Evolutionary conservation across 176 grass and related monocot species (phyloP).

Genomic region (Pontederia crassipes): DNA sequence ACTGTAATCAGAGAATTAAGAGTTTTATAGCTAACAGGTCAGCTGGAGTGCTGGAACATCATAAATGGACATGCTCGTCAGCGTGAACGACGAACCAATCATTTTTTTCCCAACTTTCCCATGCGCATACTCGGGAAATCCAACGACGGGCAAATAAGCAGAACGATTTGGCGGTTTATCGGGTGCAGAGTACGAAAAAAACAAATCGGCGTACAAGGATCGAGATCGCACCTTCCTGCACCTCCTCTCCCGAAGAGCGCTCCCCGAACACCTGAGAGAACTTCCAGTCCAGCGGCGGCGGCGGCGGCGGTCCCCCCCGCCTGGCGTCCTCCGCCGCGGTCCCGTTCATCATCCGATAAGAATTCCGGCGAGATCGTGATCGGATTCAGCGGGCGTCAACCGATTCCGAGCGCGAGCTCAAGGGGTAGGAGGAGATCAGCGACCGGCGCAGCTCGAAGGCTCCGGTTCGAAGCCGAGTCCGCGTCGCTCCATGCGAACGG

Average conservation of each 20-base stretch:
- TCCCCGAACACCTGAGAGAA: too few species aligned
- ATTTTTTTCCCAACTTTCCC: too few species aligned
- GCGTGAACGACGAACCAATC: too few species aligned
- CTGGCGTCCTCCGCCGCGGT: neutral
- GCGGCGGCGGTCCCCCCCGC: neutral
- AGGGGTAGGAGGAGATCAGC: too few species aligned
- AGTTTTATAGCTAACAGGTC: too few species aligned
- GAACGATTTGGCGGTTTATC: too few species aligned
- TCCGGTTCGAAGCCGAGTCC: neutral
- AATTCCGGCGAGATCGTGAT: conserved; percentile 16
- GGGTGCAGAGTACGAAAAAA: neutral
- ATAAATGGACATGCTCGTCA: too few species aligned
- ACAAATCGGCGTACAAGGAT: neutral
- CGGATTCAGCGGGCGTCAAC: conserved; percentile 1
- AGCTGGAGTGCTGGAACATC: too few species aligned
- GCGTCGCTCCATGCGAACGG: neutral
- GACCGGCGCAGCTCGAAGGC: neutral
- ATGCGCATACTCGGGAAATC: too few species aligned
- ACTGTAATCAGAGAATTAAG: too few species aligned
- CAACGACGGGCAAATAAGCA: too few species aligned
- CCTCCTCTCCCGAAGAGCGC: conserved; percentile 13
- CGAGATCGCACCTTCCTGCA: conserved; percentile 19
- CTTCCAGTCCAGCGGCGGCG: conserved; percentile 4
- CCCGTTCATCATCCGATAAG: conserved; percentile 6
- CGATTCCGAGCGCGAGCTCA: neutral